Evolutionary conservation across 495 filamentous ascomycete species (phyloP), one percentile per base, ranked within the genome.

Genomic region (Cercophora samala): DNA sequence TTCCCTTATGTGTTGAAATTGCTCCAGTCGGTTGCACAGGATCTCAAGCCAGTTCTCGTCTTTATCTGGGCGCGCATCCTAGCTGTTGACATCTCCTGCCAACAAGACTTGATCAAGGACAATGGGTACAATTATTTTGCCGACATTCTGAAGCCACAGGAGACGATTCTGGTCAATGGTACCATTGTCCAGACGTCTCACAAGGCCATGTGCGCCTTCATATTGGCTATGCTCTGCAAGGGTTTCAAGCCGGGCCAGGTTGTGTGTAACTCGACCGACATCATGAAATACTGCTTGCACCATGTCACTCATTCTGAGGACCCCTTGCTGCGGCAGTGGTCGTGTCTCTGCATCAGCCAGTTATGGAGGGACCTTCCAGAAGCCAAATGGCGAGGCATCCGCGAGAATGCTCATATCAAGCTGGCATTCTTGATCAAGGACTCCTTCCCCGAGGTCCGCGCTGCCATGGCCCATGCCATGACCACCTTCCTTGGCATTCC

Each of bases 1-100:
- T 99, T 99, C 77, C 95, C 95, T 0, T 99, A 99, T 70, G 95
- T 99, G 6, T 82, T 98, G 19, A 98, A 98, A 75, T 83, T 99
- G 46, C 82, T 99, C 24, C 96, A 98, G 73, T 98, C 96, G 8
- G 93, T 94, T 58, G 95, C 95, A 0, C 85, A 91, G 58, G 95
- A 99, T 75, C 80, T 99, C 60, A 98, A 98, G 73, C 93, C 95
- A 0, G 93, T 97, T 25, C 97, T 99, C 94, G 93, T 99, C 21
- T 99, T 98, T 78, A 99, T 99, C 67, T 99, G 95, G 95, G 93
- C 96, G 13, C 86, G 95, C 61, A 93, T 99, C 51, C 88, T 99
- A 69, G 95, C 95, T 52, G 96, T 99, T 21, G 95, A 98, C 70
- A 87, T 93, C 66, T 90, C 90, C 11, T 96, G 95, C 72, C 95